phyloP scores from a whole-genome alignment of 2,329 filamentous ascomycete species.

The Camillea tinctor region DNA sequence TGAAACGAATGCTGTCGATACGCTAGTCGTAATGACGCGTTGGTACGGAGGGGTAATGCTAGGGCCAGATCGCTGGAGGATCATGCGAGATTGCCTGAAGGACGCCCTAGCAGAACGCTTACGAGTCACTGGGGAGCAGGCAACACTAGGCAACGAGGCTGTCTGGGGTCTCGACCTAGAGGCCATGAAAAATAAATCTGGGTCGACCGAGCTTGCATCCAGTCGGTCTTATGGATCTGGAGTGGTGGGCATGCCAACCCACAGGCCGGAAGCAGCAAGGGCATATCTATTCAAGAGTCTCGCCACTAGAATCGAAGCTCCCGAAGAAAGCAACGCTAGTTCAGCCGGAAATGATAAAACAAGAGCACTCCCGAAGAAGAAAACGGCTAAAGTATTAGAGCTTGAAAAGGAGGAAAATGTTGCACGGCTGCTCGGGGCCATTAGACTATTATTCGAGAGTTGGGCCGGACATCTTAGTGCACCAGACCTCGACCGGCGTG shows the following conservation, averaged over 20 bases:
- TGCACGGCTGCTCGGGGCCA: slow-evolving; percentile 64
- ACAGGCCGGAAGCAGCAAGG: slow-evolving; percentile 68
- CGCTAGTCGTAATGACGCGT: slow-evolving; percentile 57
- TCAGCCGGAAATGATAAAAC: background rate
- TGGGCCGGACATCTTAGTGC: slow-evolving; percentile 65
- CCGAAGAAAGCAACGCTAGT: slow-evolving; percentile 4
- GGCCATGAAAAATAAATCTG: slow-evolving; percentile 43
- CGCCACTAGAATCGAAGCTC: slow-evolving; percentile 38
- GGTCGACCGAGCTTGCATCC: slow-evolving; percentile 26
- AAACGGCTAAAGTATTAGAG: slow-evolving; percentile 49
- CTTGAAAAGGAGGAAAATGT: slow-evolving; percentile 69
- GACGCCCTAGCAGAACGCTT: slow-evolving; percentile 54
- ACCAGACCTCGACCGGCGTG: slow-evolving; percentile 70
- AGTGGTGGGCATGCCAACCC: slow-evolving; percentile 64
- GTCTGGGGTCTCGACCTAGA: slow-evolving; percentile 61
- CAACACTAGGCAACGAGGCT: slow-evolving; percentile 48
- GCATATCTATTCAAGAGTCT: slow-evolving; percentile 61
- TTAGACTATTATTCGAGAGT: slow-evolving; percentile 70
- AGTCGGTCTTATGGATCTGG: slow-evolving; percentile 30
- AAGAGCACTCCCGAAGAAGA: slow-evolving; percentile 45
- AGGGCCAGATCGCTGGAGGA: slow-evolving; percentile 60
- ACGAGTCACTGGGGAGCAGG: slow-evolving; percentile 42
- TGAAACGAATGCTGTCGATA: slow-evolving; percentile 49
- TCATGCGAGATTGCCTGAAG: slow-evolving; percentile 58
- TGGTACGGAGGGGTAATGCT: slow-evolving; percentile 64